Evolutionary conservation across 805 yeast genomes (phyloP).

Genomic region (Starmerella sirachaensis): DNA sequence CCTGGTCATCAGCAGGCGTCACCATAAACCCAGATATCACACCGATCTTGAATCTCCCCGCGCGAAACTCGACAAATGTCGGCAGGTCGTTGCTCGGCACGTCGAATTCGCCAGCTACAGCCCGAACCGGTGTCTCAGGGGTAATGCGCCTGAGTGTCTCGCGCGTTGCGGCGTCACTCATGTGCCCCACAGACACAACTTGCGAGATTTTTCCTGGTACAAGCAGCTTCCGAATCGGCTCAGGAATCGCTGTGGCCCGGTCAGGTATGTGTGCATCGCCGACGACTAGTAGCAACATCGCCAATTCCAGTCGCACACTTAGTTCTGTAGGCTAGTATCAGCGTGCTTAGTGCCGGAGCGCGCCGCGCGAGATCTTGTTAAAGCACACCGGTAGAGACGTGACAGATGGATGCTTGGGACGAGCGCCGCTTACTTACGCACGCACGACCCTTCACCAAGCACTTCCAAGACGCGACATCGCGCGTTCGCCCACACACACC

Average conservation of each 20-base stretch:
- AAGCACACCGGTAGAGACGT: no score
- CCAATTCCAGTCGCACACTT: no score
- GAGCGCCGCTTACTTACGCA: no score
- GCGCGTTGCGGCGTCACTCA: constrained; percentile 50
- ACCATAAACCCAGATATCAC: constrained; percentile 73
- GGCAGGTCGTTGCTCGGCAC: constrained; percentile 37
- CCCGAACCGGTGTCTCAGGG: constrained; percentile 43
- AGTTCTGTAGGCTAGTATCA: no score
- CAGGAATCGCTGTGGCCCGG: constrained; percentile 45
- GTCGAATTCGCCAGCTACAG: constrained; percentile 79
- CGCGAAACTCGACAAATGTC: constrained; percentile 48
- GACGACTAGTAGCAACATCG: constrained; percentile 64
- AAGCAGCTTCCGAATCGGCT: constrained; percentile 58
- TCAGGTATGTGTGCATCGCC: constrained; percentile 90
- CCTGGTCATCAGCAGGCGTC: constrained; percentile 78
- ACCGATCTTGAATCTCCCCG: constrained; percentile 68
- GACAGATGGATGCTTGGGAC: no score
- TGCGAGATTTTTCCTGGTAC: constrained; percentile 78
- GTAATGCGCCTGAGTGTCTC: constrained; percentile 57
- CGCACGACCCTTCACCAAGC: no score
- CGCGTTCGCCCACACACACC: no score
- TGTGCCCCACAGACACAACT: constrained; percentile 76
- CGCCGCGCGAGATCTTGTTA: no score
- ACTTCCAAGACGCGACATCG: no score
- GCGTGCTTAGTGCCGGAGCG: no score